Evolutionary conservation across 2,329 filamentous ascomycete species (phyloP).

Genomic region (Colletotrichum phormii): DNA sequence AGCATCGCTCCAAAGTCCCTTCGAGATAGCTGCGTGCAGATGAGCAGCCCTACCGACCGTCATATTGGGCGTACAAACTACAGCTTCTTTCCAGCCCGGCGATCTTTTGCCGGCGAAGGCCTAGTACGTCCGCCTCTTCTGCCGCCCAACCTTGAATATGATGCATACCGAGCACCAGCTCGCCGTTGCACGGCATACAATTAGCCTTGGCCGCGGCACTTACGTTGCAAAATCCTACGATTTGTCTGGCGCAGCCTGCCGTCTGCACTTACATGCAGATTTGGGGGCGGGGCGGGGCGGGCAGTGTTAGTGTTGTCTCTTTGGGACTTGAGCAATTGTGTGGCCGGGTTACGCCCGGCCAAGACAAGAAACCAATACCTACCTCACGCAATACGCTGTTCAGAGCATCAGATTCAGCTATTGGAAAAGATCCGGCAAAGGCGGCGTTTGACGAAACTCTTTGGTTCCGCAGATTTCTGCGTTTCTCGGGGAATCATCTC

Average conservation of each 20-base stretch:
- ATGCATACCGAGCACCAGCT: slow-evolving; percentile 10
- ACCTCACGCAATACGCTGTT: no score
- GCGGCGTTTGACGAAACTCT: slow-evolving; percentile 12
- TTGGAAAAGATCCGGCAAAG: not conserved
- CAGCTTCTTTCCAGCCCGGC: not conserved
- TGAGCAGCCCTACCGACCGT: slow-evolving; percentile 14
- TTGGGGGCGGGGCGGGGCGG: not conserved
- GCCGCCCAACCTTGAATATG: slow-evolving; percentile 5
- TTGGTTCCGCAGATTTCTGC: not conserved
- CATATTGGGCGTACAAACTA: slow-evolving; percentile 2
- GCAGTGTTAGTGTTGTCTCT: not conserved
- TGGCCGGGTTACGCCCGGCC: slow-evolving; percentile 20
- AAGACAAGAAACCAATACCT: not conserved
- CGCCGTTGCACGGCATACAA: slow-evolving; percentile 18
- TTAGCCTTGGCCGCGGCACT: slow-evolving; percentile 1
- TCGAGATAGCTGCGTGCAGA: not conserved
- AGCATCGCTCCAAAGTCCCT: not conserved
- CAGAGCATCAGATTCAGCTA: not conserved
- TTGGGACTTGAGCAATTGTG: not conserved
- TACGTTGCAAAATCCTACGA: slow-evolving; percentile 11
- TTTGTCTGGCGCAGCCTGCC: not conserved
- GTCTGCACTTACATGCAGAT: not conserved
- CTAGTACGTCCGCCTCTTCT: not conserved
- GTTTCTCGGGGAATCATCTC: not conserved
- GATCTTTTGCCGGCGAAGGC: not conserved